Base-by-base conservation (phyloP, 176 grass and related monocot genomes). In the Avena sativa region DNA sequence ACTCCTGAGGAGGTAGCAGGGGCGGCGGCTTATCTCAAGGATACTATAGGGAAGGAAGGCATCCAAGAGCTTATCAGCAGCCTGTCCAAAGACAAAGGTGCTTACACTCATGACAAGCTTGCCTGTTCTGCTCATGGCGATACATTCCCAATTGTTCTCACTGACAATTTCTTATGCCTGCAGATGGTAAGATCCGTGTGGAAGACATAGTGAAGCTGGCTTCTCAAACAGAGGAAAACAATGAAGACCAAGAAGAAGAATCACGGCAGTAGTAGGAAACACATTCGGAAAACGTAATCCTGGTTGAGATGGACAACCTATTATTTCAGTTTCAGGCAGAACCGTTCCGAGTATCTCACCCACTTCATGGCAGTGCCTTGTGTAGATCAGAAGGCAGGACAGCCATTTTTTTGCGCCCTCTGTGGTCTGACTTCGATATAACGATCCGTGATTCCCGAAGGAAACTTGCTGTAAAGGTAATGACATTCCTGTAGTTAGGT, bases 101-200 rank as follows among this genome's bases (percentile, higher is more conserved):
- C 20, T 78, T 52, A 46, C 26, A 75, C 47, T 17, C 16, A 15
- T 38, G 28, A 34, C 40, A 43, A 43, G 6, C 32, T 71, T 77
- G 12, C n/a, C 51, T 9, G 21, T 81, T 74, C 14, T 49, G 21
- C 19, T 71, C 8, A 73, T 34, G 21, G 28, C 20, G 49, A 8
- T 6, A 68, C 49, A 84, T 25, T 60, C 56, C 20, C 26, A 10
- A 8, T 44, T 81, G 25, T 82, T 49, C 15, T 49, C 20, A 60
- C 79, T 81, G 74, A 83, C 62, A 28, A 12, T 8, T 48, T 76
- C 66, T 55, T 69, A 69, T 63, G 12, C 25, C 36, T 76, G 77
- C 87, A 95, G 95, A 98, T 76, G 95, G 93, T 59, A 98, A 95
- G 84, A 98, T 98, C 73, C 95, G 87, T 73, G 91, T 98, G 10